Percentiles rank a stretch among this genome's conserved stretches.
phyloP scores from a whole-genome alignment of 2,329 filamentous ascomycete genomes.

The Torrubiellomyces zombiae region DNA sequence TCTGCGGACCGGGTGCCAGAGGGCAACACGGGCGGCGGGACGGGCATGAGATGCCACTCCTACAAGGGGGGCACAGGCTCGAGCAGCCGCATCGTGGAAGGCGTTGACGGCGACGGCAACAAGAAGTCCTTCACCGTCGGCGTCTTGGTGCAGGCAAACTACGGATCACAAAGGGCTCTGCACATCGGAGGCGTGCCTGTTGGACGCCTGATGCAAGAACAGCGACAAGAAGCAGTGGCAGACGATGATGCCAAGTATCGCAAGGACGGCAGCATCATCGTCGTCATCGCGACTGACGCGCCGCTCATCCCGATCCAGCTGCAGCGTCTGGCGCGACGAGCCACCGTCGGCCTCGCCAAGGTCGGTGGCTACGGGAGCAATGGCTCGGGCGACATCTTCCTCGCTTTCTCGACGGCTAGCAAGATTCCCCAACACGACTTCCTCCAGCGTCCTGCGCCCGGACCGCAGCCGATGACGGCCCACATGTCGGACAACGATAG shows the following conservation, averaged over 20 bases:
- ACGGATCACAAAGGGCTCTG: constrained; percentile 39
- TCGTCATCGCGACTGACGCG: constrained; percentile 16
- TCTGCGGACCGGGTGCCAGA: constrained; percentile 35
- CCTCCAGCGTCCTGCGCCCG: constrained; percentile 8
- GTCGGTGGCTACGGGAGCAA: constrained; percentile 47
- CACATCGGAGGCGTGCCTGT: constrained; percentile 44
- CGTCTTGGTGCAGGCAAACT: constrained; percentile 49
- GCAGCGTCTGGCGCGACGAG: constrained; percentile 37
- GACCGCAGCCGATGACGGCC: constrained; percentile 13
- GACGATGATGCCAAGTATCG: constrained; percentile 8
- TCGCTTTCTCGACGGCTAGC: constrained; percentile 48
- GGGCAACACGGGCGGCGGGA: constrained; percentile 49
- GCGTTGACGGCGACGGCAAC: constrained; percentile 16
- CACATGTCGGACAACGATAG: constrained; percentile 34
- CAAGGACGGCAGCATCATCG: constrained; percentile 19
- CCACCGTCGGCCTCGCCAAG: constrained; percentile 41
- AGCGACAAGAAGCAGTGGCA: constrained; percentile 1
- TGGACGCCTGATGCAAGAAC: constrained; percentile 33
- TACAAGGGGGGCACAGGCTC: constrained; percentile 53
- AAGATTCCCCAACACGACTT: constrained; percentile 21
- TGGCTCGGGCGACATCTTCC: constrained; percentile 48
- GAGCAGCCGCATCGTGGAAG: constrained; percentile 37
- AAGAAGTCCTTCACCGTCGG: constrained; percentile 37
- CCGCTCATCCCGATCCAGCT: constrained; percentile 16
- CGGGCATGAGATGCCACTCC: constrained; percentile 48